Conservation (phyloP, 495 filamentous ascomycete species). For the Pyrenopolyporus hunteri region DNA sequence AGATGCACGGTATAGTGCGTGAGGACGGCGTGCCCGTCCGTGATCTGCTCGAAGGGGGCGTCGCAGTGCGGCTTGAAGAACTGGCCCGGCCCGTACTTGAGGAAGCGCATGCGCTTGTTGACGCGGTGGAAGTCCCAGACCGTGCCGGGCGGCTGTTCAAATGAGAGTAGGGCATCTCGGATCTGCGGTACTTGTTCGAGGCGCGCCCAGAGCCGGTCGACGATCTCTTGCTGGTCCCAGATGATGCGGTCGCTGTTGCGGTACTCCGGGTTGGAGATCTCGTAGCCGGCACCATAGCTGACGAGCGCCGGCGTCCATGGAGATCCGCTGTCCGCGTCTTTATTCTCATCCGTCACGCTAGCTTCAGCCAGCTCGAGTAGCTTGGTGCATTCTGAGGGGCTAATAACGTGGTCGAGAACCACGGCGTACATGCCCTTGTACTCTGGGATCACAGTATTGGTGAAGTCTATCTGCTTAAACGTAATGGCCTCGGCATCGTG, state of each 20-base stretch:
- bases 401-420: constrained; percentile 69
- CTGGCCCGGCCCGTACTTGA: constrained; percentile 76
- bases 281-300: constrained; percentile 67
- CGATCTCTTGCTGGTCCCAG: constrained; percentile 68
- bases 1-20: constrained; percentile 82
- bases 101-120: constrained; percentile 83
- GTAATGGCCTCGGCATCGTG: constrained; percentile 45
- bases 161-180: constrained; percentile 30
- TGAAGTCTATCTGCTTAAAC: constrained; percentile 57
- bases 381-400: constrained; percentile 62
- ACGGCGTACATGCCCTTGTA: constrained; percentile 63
- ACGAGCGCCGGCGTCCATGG: constrained; percentile 70
- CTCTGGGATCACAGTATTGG: constrained; percentile 56
- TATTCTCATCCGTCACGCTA: constrained; percentile 42
- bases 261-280: constrained; percentile 60
- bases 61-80: constrained; percentile 85
- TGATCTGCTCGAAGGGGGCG: constrained; percentile 65
- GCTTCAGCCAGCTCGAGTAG: constrained; percentile 64
- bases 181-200: constrained; percentile 43
- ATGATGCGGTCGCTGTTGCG: constrained; percentile 79
- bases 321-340: constrained; percentile 25
- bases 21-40: constrained; percentile 53
- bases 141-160: constrained; percentile 13
- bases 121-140: constrained; percentile 59
- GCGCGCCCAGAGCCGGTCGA: constrained; percentile 65